Base-by-base conservation (phyloP, 495 filamentous ascomycete species). In the Aspergillus incahuasiensis region DNA sequence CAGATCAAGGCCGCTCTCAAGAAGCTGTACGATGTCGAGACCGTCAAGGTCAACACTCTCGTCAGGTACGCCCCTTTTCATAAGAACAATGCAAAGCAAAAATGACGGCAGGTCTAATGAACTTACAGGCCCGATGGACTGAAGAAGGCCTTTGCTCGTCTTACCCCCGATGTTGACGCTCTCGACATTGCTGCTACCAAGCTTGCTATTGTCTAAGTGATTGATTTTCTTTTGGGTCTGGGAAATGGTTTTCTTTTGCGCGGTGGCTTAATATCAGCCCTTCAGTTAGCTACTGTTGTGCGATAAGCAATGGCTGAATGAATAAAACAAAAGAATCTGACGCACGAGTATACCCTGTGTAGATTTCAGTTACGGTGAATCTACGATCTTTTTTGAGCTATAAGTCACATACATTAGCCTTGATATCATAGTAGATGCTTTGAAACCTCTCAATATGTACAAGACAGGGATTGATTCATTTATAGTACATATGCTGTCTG, bases 171-270 rank as follows among this genome's bases (percentile, higher is more conserved):
- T 74, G 90, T 96, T 61, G 94, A 99, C 78, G 94, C 94, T 72
- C 87, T 99, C 55, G 94, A 99, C 78, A 96, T 99, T 80, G 94
- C 94, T 63, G 94, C 95, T 61, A 97, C 95, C 70, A 99, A 97
- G 85, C 84, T 99, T 56, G 85, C 89, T 55, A 96, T 99, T 74
- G 94, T 99, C 67, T 97, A 95, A 83, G 65, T 56, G 49, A 65
- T 65, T 64, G 52, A 25, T 55, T 69, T 71, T 69, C 69, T 53
- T 69, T 69, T 70, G 67, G 74, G 70, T 70, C 65, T 70, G 62
- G 71, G 62, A 68, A 71, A 69, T 58, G 65, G 66, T 72, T 70
- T 66, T 49, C 52, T 71, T 72, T 66, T 69, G 65, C 65, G 68
- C 62, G 70, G 73, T 72, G 71, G 68, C 69, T 69, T 67, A 70